Evolutionary conservation across 345 rosid genomes (phyloP).

Genomic region (Euphorbia tirucalli): DNA sequence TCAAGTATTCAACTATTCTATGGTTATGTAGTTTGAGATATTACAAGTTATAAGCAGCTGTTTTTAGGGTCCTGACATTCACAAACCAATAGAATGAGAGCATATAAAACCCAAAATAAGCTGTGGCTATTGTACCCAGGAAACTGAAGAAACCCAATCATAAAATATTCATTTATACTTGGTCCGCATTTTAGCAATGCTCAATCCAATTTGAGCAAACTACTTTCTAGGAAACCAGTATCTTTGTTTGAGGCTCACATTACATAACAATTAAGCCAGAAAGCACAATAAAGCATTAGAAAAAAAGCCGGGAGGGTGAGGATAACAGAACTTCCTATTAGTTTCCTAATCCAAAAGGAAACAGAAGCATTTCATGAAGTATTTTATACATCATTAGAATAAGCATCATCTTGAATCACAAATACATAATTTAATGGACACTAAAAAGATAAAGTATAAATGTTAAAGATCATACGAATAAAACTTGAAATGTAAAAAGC

Average conservation of each 20-base stretch:
- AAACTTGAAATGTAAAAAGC: conserved; percentile 1
- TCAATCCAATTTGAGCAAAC: neutral
- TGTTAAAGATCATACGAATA: neutral
- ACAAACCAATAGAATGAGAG: neutral
- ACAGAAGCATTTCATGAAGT: conserved; percentile 1
- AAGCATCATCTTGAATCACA: neutral
- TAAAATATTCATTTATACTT: neutral
- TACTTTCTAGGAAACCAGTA: neutral
- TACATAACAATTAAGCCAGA: neutral
- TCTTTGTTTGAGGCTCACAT: neutral
- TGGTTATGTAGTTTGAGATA: neutral
- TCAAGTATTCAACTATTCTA: neutral
- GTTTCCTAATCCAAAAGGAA: conserved; percentile 11
- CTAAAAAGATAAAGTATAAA: neutral
- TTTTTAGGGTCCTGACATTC: neutral
- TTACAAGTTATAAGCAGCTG: neutral
- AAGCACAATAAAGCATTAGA: neutral
- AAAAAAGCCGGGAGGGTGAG: neutral
- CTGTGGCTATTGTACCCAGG: neutral
- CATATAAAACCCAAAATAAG: neutral
- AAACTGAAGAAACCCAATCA: neutral
- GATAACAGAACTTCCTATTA: neutral
- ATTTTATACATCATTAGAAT: neutral
- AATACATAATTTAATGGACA: neutral
- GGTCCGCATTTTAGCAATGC: neutral